A percentile compares a stretch with the other conserved stretches of the same genome.
Evolutionary conservation across 495 filamentous ascomycete genomes (phyloP).

Genomic region (Penicillium parvum): DNA sequence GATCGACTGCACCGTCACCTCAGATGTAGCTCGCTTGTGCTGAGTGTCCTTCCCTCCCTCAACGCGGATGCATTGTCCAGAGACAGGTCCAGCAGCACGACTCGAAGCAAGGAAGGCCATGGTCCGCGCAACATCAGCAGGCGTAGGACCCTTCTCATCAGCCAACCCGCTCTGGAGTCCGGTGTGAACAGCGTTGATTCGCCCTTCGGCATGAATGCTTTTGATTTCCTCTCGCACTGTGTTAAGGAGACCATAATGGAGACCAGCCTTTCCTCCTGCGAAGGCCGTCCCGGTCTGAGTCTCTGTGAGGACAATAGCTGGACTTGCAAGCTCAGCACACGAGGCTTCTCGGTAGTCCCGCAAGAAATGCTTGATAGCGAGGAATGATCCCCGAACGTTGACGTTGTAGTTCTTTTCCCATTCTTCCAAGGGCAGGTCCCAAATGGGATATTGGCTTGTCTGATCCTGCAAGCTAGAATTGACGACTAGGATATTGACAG

Average conservation of each 20-base stretch:
- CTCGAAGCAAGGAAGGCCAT: conserved; percentile 52
- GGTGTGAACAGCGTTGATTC: conserved; percentile 54
- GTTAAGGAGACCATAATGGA: conserved; percentile 29
- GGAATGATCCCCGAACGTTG: conserved; percentile 51
- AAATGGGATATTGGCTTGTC: conserved; percentile 42
- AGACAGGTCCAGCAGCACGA: conserved; percentile 50
- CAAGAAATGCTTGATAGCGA: conserved; percentile 57
- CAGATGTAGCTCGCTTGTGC: neutral
- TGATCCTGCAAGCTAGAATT: conserved; percentile 51
- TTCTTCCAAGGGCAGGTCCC: conserved; percentile 47
- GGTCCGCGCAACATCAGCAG: conserved; percentile 47
- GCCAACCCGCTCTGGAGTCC: conserved; percentile 15
- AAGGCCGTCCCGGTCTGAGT: conserved; percentile 47
- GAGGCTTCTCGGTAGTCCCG: conserved; percentile 29
- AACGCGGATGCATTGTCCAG: conserved; percentile 49
- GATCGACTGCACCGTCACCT: conserved; percentile 14
- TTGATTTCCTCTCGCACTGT: conserved; percentile 34
- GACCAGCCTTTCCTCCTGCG: conserved; percentile 47
- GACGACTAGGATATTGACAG: conserved; percentile 49
- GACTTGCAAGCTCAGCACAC: conserved; percentile 40
- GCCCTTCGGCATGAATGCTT: conserved; percentile 43
- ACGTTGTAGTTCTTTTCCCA: conserved; percentile 50
- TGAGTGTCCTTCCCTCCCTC: conserved; percentile 48
- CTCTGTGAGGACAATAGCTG: conserved; percentile 54
- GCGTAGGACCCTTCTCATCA: conserved; percentile 38